Evolutionary conservation across 148 eudicot genomes (phyloP), one percentile per base, ranked within the genome.

Genomic region (Vaccinium corymbosum): DNA sequence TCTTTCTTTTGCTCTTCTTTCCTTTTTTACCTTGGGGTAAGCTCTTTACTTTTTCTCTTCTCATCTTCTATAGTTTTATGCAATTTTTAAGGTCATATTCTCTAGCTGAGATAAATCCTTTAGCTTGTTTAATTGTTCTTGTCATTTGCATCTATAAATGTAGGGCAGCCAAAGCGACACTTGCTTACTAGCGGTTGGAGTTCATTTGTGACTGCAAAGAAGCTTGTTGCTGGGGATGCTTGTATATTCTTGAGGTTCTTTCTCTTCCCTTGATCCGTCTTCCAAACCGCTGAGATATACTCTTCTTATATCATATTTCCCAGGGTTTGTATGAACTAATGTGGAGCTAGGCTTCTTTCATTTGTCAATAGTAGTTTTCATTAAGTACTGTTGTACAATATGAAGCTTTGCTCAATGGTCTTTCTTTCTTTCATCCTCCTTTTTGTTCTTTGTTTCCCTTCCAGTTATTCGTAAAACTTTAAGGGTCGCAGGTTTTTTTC

Each of bases 151-250:
- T 42, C n/a, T 74, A 32, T 7, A 75, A 50, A 76, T 81, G 38
- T 42, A 85, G 87, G 87, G 27, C 64, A 81, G 76, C 87, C 84
- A 57, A 85, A 38, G 81, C 80, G 87, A 52, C 87, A 85, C 52
- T 75, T 81, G 83, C 74, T 85, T 51, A 76, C 81, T 19, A 81
- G 52, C 70, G 87, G 87, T 76, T 85, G 87, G 87, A 85, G 76
- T 38, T 64, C 59, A 15, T 85, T 85, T 66, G 81, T 76, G 19
- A 46, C 32, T 22, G 70, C 73, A 35, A 85, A 85, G 81, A 85
- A 81, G 81, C 81, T 85, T 76, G 66, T 46, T 15, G 68, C 87
- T 15, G 87, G 87, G 10, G 87, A 85, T 70, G 27, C 56, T 51
- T 85, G 87, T 29, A 85, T 82, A 46, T 85, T 85, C 64, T 6